Conservation (phyloP, 371 early-diverging fungal genomes). For the Apophysomyces ossiformis region DNA sequence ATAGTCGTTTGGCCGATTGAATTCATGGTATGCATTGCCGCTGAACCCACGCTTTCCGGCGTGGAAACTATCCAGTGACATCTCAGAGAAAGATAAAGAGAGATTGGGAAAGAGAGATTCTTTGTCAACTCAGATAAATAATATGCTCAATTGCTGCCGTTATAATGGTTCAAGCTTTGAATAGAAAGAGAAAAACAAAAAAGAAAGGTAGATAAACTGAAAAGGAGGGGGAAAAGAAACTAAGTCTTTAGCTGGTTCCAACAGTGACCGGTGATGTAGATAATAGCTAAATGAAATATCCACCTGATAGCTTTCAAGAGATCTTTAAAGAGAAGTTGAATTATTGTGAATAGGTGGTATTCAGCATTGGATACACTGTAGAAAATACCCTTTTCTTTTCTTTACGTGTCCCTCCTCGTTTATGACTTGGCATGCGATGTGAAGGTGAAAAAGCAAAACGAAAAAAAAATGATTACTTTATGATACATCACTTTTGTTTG, state of each 20-base stretch:
- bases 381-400: no score
- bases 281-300: not conserved
- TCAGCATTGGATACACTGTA: no score
- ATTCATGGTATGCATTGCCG: no score
- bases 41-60: no score
- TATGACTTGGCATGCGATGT: not conserved
- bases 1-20: not conserved
- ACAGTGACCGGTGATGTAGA: constrained; percentile 7
- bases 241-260: not conserved
- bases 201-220: not conserved
- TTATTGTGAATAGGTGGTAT: not conserved
- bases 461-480: not conserved
- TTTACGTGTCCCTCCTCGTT: no score
- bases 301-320: constrained; percentile 7
- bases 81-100: no score
- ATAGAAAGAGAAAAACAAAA: not conserved
- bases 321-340: not conserved
- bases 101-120: no score
- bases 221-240: not conserved
- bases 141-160: no score
- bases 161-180: no score
- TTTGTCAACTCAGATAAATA: no score
- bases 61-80: no score
- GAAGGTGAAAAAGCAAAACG: not conserved
- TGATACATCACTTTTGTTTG: not conserved